phyloP scores from a whole-genome alignment of 2,329 filamentous ascomycete species.

The Neonectria hederae region DNA sequence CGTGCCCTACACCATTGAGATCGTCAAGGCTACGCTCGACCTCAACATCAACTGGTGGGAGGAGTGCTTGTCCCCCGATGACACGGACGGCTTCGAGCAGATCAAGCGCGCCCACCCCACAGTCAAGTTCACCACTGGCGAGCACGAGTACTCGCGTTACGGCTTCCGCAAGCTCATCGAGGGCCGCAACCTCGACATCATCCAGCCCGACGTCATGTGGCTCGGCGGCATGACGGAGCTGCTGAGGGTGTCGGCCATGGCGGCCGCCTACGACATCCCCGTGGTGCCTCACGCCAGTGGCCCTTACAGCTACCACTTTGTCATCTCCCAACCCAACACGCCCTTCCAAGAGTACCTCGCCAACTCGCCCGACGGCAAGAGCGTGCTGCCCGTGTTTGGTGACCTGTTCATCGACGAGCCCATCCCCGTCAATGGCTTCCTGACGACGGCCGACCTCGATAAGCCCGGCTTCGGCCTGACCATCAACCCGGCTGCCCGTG shows the following conservation, averaged over 20 bases:
- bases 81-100: conserved; percentile 88
- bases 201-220: conserved; percentile 98
- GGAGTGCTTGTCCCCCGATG: conserved; percentile 90
- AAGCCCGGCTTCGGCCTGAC: conserved; percentile 92
- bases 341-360: conserved; percentile 97
- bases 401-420: conserved; percentile 92
- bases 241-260: conserved; percentile 87
- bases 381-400: conserved; percentile 89
- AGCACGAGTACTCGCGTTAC: conserved; percentile 94
- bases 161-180: conserved; percentile 95
- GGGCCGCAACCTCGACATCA: conserved; percentile 89
- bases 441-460: conserved; percentile 82
- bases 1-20: conserved; percentile 90
- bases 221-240: conserved; percentile 92
- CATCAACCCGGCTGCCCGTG: conserved; percentile 76
- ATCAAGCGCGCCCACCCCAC: conserved; percentile 91
- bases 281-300: conserved; percentile 95
- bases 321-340: conserved; percentile 90
- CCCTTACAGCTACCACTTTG: conserved; percentile 95
- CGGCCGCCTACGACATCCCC: conserved; percentile 91
- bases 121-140: conserved; percentile 93
- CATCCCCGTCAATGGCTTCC: conserved; percentile 82
- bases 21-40: conserved; percentile 83
- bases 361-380: conserved; percentile 91
- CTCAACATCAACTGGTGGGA: conserved; percentile 98